phyloP scores from a whole-genome alignment of 768 basidiomycete species.

The Pleurotus platypus region DNA sequence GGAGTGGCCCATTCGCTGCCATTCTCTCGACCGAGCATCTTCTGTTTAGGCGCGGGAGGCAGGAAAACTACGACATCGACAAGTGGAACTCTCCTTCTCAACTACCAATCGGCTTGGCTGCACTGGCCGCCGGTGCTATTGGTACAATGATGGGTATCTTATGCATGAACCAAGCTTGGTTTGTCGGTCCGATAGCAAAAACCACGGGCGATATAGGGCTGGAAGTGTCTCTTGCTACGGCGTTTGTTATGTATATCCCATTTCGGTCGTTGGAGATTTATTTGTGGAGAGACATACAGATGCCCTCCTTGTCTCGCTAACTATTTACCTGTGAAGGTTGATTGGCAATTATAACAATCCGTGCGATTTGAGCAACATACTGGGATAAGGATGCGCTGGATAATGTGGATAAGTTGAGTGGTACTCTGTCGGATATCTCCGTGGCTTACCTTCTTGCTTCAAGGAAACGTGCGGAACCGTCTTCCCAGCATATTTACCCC shows the following conservation, averaged over 20 bases:
- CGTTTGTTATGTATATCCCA: constrained; percentile 43
- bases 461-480: too few species aligned
- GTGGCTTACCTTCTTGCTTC: too few species aligned
- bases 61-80: constrained; percentile 42
- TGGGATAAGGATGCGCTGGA: too few species aligned
- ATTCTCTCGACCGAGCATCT: constrained; percentile 67
- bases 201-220: constrained; percentile 72
- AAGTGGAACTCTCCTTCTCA: constrained; percentile 51
- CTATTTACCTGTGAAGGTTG: too few species aligned
- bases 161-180: constrained; percentile 72
- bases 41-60: constrained; percentile 51
- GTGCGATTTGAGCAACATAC: too few species aligned
- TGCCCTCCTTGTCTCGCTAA: too few species aligned
- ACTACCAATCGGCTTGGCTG: constrained; percentile 64
- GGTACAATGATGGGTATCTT: constrained; percentile 58
- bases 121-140: constrained; percentile 44
- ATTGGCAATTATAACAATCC: too few species aligned
- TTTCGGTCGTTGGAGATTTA: constrained; percentile 38
- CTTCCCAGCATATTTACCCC: too few species aligned
- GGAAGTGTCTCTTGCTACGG: constrained; percentile 50
- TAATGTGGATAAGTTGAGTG: too few species aligned
- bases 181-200: constrained; percentile 61
- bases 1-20: constrained; percentile 52
- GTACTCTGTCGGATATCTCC: too few species aligned
- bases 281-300: constrained; percentile 3